Evolutionary conservation across 2,329 filamentous ascomycete genomes (phyloP).

Genomic region (Tolypocladium sp.): DNA sequence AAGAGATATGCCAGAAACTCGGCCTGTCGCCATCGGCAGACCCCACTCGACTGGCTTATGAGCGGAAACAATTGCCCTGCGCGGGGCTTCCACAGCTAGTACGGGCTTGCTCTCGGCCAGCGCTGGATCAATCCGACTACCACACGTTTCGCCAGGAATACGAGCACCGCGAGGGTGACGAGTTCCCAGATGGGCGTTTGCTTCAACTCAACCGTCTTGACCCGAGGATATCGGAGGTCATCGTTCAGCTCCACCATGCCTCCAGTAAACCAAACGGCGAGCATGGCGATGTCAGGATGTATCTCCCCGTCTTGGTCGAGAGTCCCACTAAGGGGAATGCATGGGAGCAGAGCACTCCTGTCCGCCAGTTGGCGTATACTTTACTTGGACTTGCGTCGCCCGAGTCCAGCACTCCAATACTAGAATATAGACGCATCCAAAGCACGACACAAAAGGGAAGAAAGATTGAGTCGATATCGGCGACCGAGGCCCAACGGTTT

Average conservation of each 20-base stretch:
- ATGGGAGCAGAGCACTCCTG: slow-evolving; percentile 42
- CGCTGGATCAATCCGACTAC: slow-evolving; percentile 14
- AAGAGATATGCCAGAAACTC: slow-evolving; percentile 31
- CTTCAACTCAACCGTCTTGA: slow-evolving; percentile 19
- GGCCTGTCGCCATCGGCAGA: slow-evolving; percentile 21
- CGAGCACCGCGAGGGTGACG: slow-evolving; percentile 9
- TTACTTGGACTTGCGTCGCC: slow-evolving; percentile 22
- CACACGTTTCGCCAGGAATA: slow-evolving; percentile 23
- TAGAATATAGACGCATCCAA: slow-evolving; percentile 28
- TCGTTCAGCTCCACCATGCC: slow-evolving; percentile 18
- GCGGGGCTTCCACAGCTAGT: slow-evolving; percentile 19
- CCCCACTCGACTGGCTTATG: slow-evolving; percentile 25
- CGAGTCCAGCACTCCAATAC: slow-evolving; percentile 9
- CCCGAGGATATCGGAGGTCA: slow-evolving; percentile 28
- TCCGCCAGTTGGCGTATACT: slow-evolving; percentile 47
- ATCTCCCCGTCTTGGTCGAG: slow-evolving; percentile 56
- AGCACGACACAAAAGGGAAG: slow-evolving; percentile 17
- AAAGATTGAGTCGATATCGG: slow-evolving; percentile 9
- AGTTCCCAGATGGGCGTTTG: not conserved
- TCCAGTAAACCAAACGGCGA: not conserved
- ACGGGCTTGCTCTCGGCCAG: slow-evolving; percentile 13
- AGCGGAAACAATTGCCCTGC: slow-evolving; percentile 17
- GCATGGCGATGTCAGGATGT: slow-evolving; percentile 35
- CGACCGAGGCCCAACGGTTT: slow-evolving; percentile 2
- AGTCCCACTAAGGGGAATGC: slow-evolving; percentile 43